Base-by-base conservation (phyloP, 2,329 filamentous ascomycete species). In the Hypoxylon sp. region DNA sequence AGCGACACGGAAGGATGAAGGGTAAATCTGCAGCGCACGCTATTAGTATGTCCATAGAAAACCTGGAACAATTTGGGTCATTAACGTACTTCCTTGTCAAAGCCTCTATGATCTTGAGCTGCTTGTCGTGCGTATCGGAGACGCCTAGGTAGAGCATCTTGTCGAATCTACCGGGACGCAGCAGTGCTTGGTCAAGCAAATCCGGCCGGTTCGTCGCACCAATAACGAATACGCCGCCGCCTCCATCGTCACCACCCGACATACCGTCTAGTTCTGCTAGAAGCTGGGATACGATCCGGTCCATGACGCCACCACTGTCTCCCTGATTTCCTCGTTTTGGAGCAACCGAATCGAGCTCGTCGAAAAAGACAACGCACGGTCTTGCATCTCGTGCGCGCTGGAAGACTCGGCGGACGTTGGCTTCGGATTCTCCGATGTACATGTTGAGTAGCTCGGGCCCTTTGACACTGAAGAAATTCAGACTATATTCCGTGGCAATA, bases 131-230 rank as follows among this genome's bases (percentile, higher is more conserved):
- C 3, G 93, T 97, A 75, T 99, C 95, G 6, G 92, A 96, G 7
- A 99, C 92, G 29, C 95, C 95, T 10, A 99, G 81, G 71, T 98
- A 99, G 24, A 99, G 84, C 93, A 98, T 96, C 80, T 98, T 98
- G 73, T 99, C 95, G 74, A 99, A 98, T 58, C 94, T 83, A 2
- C 94, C 94, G 1, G 94, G 95, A 50, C 94, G 86, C 40, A 98
- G 80, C 55, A 99, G 79, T 3, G 94, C 95, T 63, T 91, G 91
- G 72, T 99, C 94, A 18, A 99, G 82, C 50, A 98, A 78, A 78
- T 99, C 95, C 0, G 95, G 95, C 62, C 94, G 81, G 77, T 99
- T 99, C 4, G 94, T 99, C 3, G 94, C 94, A 55, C 95, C 94
- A 66, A 99, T 96, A 23, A 98, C 95, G 72, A 98, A 98, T 4